These are phyloP conservation scores for Penicillium manginii DNA, from an alignment of 495 filamentous ascomycete genomes.

Conservation along the genomic window DNA sequence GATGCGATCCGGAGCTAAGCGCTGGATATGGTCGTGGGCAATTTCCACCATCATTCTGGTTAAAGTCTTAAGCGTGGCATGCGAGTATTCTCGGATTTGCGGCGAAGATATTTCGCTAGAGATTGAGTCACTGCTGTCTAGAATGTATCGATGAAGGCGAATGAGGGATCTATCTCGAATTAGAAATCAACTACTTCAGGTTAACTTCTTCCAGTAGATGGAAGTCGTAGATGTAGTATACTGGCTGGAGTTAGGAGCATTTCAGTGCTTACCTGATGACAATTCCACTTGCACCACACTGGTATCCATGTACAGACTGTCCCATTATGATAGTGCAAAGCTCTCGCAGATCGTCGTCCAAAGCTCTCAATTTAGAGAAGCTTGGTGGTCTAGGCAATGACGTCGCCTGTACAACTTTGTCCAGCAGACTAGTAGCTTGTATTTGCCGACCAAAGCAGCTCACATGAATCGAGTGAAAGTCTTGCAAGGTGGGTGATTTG, in stretches of 20 bases:
- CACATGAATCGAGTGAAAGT: neutral
- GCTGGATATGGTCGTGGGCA: conserved; percentile 4
- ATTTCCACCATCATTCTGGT: conserved; percentile 11
- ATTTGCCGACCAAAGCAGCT: conserved; percentile 9
- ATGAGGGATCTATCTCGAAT: conserved; percentile 1
- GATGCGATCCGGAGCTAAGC: neutral
- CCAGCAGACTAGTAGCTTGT: conserved; percentile 1
- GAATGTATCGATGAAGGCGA: conserved; percentile 6
- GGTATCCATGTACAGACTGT: neutral
- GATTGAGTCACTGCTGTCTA: neutral
- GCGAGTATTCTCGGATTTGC: neutral
- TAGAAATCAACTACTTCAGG: neutral
- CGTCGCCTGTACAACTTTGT: conserved; percentile 3
- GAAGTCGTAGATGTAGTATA: no score
- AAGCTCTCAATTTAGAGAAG: neutral
- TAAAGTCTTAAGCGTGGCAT: conserved; percentile 4
- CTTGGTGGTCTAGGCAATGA: neutral
- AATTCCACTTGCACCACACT: conserved; percentile 9
- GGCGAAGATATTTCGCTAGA: neutral
- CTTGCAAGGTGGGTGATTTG: neutral
- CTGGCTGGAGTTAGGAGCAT: no score
- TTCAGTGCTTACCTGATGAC: conserved; percentile 15
- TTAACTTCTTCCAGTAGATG: neutral
- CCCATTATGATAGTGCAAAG: conserved; percentile 4
- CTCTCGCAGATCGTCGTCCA: conserved; percentile 6